phyloP scores from a whole-genome alignment of 108 stramenopile genomes.

The Aurantiochytrium sp. region DNA sequence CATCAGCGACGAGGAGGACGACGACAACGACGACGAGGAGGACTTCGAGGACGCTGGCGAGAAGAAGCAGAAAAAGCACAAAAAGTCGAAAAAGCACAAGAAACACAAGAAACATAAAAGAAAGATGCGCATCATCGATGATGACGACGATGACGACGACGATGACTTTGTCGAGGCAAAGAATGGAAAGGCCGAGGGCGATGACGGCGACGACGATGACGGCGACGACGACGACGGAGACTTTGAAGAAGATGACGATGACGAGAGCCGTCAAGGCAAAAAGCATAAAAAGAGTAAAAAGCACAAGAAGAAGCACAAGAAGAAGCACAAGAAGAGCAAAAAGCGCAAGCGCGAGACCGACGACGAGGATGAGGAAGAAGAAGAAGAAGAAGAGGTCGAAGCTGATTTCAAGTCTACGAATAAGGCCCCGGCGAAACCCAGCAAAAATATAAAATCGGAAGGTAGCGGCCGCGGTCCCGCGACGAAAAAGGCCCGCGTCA shows the following conservation, averaged over 20 bases:
- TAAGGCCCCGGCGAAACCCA: not conserved
- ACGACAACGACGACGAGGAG: not conserved
- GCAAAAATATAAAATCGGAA: not conserved
- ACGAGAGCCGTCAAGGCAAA: not conserved
- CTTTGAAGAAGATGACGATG: conserved; percentile 23
- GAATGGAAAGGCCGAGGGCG: not conserved
- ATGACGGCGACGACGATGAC: conserved; percentile 26
- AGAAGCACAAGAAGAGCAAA: conserved; percentile 18
- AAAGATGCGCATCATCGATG: no score
- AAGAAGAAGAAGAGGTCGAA: conserved; percentile 6
- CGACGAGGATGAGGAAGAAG: not conserved
- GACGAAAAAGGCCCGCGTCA: not conserved
- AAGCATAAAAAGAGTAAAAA: not conserved
- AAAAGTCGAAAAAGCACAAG: not conserved
- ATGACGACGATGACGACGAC: not conserved
- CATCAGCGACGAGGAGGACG: not conserved
- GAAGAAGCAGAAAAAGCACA: not conserved
- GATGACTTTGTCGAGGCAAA: not conserved
- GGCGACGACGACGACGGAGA: conserved; percentile 22
- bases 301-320: not conserved
- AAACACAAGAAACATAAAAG: not conserved
- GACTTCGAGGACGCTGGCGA: not conserved
- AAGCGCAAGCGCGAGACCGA: not conserved
- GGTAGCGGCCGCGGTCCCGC: not conserved
- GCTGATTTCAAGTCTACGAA: not conserved